Evolutionary conservation across 2,329 filamentous ascomycete genomes (phyloP).

Genomic region (Neoscytalidium dimidiatum): DNA sequence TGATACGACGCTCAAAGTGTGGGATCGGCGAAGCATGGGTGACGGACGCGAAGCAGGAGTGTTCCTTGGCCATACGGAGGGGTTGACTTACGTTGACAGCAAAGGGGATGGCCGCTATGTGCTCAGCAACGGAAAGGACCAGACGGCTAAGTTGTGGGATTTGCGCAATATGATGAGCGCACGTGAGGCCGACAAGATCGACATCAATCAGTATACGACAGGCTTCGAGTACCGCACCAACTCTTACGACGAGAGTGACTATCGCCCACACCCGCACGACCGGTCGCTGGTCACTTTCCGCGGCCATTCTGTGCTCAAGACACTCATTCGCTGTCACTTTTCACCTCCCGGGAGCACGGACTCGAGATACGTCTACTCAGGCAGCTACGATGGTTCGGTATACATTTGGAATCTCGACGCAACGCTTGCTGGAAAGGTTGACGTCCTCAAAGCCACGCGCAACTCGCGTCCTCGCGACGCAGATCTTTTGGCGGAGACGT

Average conservation of each 20-base stretch:
- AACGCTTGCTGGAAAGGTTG: conserved; percentile 73
- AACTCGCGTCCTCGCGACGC: conserved; percentile 59
- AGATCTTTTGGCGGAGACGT: conserved; percentile 57
- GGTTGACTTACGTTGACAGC: conserved; percentile 69
- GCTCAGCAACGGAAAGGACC: conserved; percentile 91
- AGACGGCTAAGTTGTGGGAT: conserved; percentile 98
- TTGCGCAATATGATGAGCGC: conserved; percentile 83
- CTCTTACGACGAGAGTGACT: conserved; percentile 65
- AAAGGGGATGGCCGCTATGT: conserved; percentile 90
- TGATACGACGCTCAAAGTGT: conserved; percentile 91
- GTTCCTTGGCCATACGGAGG: conserved; percentile 67
- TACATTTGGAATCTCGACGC: conserved; percentile 94
- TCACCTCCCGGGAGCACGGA: conserved; percentile 84
- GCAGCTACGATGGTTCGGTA: conserved; percentile 85
- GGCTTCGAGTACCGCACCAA: conserved; percentile 76
- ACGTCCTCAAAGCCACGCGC: conserved; percentile 72
- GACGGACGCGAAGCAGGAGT: conserved; percentile 64
- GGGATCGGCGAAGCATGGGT: conserved; percentile 78
- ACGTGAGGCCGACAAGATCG: conserved; percentile 59
- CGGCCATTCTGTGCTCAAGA: conserved; percentile 85
- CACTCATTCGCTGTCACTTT: conserved; percentile 93
- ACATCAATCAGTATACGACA: conserved; percentile 59
- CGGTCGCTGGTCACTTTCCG: conserved; percentile 93
- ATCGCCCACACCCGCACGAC: conserved; percentile 76
- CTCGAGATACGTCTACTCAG: conserved; percentile 89